Conservation (phyloP, 176 grass and related monocot genomes). For the Aegilops longissima region DNA sequence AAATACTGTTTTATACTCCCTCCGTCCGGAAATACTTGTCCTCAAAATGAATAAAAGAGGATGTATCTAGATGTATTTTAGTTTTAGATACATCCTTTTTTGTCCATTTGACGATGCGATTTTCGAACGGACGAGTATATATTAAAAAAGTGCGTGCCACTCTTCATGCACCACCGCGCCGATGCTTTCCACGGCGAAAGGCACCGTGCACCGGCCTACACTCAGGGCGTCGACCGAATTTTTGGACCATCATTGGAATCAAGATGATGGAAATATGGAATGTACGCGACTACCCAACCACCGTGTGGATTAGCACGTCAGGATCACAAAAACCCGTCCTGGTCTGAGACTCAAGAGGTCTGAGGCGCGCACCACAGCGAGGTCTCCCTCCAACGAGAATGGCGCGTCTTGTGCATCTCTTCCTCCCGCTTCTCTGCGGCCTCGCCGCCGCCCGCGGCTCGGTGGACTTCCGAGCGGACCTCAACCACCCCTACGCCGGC, state of each 20-base stretch:
- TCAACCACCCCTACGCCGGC: slow-evolving; percentile 19
- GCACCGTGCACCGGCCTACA: not conserved
- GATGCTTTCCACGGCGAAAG: not conserved
- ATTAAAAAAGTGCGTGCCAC: not conserved
- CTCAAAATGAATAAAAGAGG: too few relatives aligned
- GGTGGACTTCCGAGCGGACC: not conserved
- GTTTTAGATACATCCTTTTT: too few relatives aligned
- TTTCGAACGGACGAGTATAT: too few relatives aligned
- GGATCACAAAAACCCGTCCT: not conserved
- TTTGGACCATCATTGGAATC: not conserved
- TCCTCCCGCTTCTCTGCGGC: not conserved
- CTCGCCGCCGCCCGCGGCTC: not conserved
- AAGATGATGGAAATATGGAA: not conserved
- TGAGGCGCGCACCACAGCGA: not conserved
- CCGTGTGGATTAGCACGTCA: not conserved
- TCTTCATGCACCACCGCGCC: not conserved
- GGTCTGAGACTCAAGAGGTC: not conserved
- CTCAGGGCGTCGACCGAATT: not conserved
- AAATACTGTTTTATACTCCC: too few relatives aligned
- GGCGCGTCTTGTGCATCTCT: not conserved
- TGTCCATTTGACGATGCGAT: too few relatives aligned
- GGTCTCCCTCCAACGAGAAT: not conserved
- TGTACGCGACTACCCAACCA: not conserved
- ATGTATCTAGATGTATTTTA: too few relatives aligned
- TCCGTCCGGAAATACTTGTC: too few relatives aligned